A percentile compares a stretch with the other conserved stretches of the same genome.
Conservation (phyloP, 2,329 filamentous ascomycete genomes). For the Talaromyces sp. region DNA sequence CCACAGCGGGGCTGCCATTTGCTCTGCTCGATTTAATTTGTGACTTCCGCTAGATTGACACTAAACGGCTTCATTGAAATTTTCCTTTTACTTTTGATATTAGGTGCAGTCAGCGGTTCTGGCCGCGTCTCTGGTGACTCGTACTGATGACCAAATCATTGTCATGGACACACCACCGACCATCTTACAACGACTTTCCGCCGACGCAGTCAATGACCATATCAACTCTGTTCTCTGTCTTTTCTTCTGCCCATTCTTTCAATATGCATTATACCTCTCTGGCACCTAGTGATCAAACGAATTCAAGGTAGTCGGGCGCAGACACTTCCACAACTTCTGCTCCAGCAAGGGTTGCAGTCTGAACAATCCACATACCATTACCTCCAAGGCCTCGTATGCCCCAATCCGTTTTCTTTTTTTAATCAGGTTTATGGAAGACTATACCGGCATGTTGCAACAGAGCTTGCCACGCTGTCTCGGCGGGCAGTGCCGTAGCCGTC, state of each 20-base stretch:
- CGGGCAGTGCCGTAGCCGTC: slow-evolving; percentile 36
- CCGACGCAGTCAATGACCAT: slow-evolving; percentile 41
- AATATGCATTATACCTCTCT: slow-evolving; percentile 27
- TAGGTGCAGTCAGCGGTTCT: slow-evolving; percentile 19
- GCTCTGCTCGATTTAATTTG: slow-evolving; percentile 32
- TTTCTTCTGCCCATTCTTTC: slow-evolving; percentile 35
- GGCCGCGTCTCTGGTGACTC: slow-evolving; percentile 27
- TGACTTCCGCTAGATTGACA: slow-evolving; percentile 33
- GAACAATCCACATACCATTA: slow-evolving; percentile 35
- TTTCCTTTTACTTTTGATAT: no score
- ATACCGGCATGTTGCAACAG: slow-evolving; percentile 36
- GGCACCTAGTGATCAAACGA: slow-evolving; percentile 42
- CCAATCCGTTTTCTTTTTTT: slow-evolving; percentile 29
- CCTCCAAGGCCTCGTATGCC: slow-evolving; percentile 35
- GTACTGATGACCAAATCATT: slow-evolving; percentile 32
- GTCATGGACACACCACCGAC: slow-evolving; percentile 29
- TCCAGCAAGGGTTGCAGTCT: slow-evolving; percentile 27
- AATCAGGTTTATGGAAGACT: background rate
- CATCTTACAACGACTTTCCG: slow-evolving; percentile 30
- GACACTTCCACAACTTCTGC: slow-evolving; percentile 41
- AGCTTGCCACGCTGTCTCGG: slow-evolving; percentile 42
- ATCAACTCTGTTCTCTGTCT: slow-evolving; percentile 33
- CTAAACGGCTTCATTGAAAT: slow-evolving; percentile 35
- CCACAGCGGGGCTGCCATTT: slow-evolving; percentile 22
- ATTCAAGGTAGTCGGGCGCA: slow-evolving; percentile 36